Evolutionary conservation across 164 flowering plant species (phyloP).

Genomic region (Santalum album): DNA sequence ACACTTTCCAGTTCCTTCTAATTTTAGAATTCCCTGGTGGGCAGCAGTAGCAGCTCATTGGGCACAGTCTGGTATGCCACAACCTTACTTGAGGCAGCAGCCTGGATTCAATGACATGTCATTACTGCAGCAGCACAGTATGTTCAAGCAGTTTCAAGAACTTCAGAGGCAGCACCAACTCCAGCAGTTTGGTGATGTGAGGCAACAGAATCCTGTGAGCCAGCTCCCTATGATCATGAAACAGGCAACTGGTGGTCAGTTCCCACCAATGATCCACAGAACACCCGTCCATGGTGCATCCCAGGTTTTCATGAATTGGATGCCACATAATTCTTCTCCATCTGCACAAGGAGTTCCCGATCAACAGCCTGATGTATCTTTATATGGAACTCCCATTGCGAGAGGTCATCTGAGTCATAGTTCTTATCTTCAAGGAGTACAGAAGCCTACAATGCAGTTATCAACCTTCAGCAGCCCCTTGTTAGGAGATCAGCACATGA

Average conservation of each 20-base stretch:
- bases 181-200: conserved; percentile 41
- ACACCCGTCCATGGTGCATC: conserved; percentile 37
- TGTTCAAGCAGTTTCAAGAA: conserved; percentile 63
- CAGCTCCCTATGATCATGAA: conserved; percentile 28
- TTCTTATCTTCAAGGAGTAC: conserved; percentile 40
- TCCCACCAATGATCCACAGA: conserved; percentile 32
- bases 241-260: conserved; percentile 37
- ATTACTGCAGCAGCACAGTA: conserved; percentile 51
- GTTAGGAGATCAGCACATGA: conserved; percentile 29
- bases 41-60: too few relatives aligned
- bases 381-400: conserved; percentile 47
- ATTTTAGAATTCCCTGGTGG: too few relatives aligned
- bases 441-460: conserved; percentile 33
- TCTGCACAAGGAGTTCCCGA: conserved; percentile 37
- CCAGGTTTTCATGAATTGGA: conserved; percentile 40
- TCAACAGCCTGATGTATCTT: conserved; percentile 42
- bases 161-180: conserved; percentile 60
- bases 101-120: conserved; percentile 41
- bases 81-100: conserved; percentile 33
- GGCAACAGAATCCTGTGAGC: conserved; percentile 34
- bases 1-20: too few relatives aligned
- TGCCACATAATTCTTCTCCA: conserved; percentile 32
- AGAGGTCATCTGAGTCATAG: conserved; percentile 30
- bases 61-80: conserved; percentile 30
- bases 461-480: conserved; percentile 29